Conservation (phyloP, 768 basidiomycete species). For the Lactifluus hygrophoroides region DNA sequence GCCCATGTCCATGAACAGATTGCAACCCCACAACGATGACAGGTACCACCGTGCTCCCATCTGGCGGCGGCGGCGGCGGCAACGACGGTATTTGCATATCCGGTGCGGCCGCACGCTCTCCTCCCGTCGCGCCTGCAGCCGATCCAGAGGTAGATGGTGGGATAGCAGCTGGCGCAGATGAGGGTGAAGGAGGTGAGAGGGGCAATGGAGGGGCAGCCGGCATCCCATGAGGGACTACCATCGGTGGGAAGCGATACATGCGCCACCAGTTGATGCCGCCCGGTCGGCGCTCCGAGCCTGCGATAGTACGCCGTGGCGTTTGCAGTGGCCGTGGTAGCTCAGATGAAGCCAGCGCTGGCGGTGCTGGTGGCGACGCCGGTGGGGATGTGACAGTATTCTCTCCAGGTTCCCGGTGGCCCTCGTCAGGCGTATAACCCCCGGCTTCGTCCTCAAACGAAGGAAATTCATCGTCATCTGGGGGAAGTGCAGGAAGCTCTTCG, state of each 20-base stretch:
- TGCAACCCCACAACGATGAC: conserved; percentile 81
- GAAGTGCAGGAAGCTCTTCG: conserved; percentile 6
- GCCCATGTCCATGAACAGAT: conserved; percentile 46
- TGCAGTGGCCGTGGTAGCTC: neutral
- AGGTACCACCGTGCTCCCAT: conserved; percentile 49
- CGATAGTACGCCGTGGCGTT: conserved; percentile 25
- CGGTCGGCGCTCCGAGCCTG: conserved; percentile 32
- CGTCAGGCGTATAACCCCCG: neutral
- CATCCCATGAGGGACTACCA: conserved; percentile 33
- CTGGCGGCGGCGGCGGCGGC: conserved; percentile 7
- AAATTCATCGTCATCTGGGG: conserved; percentile 2
- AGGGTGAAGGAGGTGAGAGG: neutral
- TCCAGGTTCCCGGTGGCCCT: neutral
- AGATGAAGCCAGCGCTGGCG: neutral
- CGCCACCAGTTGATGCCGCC: conserved; percentile 73
- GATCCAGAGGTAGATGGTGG: neutral
- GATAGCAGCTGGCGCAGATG: neutral
- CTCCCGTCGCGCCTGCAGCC: neutral
- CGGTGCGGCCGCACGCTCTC: neutral
- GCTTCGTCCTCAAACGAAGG: neutral
- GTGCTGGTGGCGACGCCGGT: neutral
- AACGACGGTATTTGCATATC: neutral
- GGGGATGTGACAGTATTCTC: neutral
- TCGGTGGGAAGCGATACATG: conserved; percentile 72
- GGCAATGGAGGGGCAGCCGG: neutral